Conservation (phyloP, 108 stramenopile genomes). For the Conticribra weissflogii region DNA sequence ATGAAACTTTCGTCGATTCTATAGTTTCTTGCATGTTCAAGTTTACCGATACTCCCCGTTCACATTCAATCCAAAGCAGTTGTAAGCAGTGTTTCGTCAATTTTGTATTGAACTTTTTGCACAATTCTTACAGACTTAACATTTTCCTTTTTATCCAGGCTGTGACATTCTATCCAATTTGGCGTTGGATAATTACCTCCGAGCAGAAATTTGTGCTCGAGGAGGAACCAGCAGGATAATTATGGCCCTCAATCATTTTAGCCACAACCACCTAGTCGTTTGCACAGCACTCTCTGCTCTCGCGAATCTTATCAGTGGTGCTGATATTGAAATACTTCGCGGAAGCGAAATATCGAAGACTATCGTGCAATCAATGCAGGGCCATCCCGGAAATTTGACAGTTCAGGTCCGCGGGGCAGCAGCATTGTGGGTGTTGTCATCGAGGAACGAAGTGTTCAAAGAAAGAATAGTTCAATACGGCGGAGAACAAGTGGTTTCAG, state of each 20-base stretch:
- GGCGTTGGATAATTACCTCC: constrained; percentile 23
- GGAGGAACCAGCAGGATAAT: constrained; percentile 38
- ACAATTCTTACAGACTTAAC: background rate
- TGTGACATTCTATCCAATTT: constrained; percentile 26
- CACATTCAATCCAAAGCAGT: background rate
- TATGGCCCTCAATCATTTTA: constrained; percentile 19
- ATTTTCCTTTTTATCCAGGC: constrained; percentile 7
- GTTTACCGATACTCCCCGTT: constrained; percentile 13
- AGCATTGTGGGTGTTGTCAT: constrained; percentile 17
- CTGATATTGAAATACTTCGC: constrained; percentile 28
- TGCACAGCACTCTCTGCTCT: constrained; percentile 37
- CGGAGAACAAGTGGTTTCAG: constrained; percentile 11
- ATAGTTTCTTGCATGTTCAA: constrained; percentile 36
- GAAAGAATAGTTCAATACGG: constrained; percentile 17
- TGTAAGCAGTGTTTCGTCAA: background rate
- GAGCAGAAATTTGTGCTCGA: constrained; percentile 17
- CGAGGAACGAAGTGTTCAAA: constrained; percentile 18
- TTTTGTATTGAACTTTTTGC: too few relatives aligned
- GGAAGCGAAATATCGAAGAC: constrained; percentile 5
- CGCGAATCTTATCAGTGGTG: constrained; percentile 36
- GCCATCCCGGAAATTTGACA: background rate
- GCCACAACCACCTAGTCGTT: constrained; percentile 18
- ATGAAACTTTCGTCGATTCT: constrained; percentile 18
- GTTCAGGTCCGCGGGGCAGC: constrained; percentile 12
- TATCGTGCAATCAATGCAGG: constrained; percentile 4